phyloP scores from a whole-genome alignment of 768 basidiomycete genomes.

The Trametes sanguinea region DNA sequence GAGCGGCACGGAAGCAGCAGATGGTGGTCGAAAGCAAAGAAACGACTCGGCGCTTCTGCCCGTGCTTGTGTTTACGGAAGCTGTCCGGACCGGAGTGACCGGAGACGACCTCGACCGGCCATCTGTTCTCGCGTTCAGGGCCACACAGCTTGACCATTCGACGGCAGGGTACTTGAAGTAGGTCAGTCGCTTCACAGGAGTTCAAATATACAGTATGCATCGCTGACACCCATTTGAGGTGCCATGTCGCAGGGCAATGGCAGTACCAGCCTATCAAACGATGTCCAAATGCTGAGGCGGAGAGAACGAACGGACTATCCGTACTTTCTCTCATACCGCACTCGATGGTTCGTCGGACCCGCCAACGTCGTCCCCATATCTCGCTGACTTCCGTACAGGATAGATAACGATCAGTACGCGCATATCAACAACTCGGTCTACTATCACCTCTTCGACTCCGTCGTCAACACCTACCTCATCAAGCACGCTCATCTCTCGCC shows the following conservation, averaged over 20 bases:
- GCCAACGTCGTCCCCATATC: not conserved
- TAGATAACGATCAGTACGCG: slow-evolving; percentile 83
- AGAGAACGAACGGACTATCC: slow-evolving; percentile 50
- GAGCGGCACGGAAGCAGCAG: no score
- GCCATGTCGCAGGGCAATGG: not conserved
- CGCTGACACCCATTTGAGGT: no score
- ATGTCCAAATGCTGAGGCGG: not conserved
- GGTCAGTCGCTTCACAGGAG: no score
- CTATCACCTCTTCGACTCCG: slow-evolving; percentile 80
- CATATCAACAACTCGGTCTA: slow-evolving; percentile 83
- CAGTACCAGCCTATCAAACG: not conserved
- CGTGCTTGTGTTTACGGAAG: no score
- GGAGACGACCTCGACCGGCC: no score
- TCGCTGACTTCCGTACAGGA: slow-evolving; percentile 48
- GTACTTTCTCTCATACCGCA: slow-evolving; percentile 63
- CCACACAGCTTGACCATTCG: no score
- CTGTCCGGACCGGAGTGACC: no score
- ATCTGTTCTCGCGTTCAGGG: no score
- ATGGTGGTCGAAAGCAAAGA: no score
- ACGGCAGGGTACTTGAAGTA: no score
- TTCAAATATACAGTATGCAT: no score
- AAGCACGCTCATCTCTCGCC: slow-evolving; percentile 61
- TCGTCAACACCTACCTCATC: slow-evolving; percentile 80
- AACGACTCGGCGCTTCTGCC: no score
- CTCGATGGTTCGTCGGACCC: slow-evolving; percentile 57